A percentile compares a stretch with the other conserved stretches of the same genome.
These are phyloP conservation scores for Yamadazyma tumulicola DNA, from an alignment of 805 yeast species.

Conservation along the genomic window DNA sequence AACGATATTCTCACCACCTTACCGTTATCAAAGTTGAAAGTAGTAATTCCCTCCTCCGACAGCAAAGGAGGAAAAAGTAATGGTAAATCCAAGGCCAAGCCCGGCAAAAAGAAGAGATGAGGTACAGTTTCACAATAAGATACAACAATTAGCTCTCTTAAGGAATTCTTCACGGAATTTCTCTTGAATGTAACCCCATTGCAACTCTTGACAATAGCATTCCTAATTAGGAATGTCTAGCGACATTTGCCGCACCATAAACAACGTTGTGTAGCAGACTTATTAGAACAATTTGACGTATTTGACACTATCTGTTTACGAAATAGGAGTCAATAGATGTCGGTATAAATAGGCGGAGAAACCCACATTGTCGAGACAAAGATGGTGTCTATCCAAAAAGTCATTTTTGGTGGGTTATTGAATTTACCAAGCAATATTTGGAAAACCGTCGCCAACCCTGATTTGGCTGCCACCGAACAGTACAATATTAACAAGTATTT, in stretches of 20 bases:
- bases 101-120: slow-evolving; percentile 14
- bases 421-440: slow-evolving; percentile 11
- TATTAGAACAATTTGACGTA: too few relatives aligned
- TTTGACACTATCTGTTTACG: too few relatives aligned
- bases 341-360: too few relatives aligned
- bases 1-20: slow-evolving; percentile 64
- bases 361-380: neutral
- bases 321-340: too few relatives aligned
- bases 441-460: slow-evolving; percentile 22
- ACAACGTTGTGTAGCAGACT: too few relatives aligned
- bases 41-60: slow-evolving; percentile 44
- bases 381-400: slow-evolving; percentile 22
- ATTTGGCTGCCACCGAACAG: slow-evolving; percentile 40
- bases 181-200: too few relatives aligned
- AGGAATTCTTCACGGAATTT: too few relatives aligned
- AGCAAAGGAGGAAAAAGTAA: slow-evolving; percentile 1
- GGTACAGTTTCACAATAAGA: too few relatives aligned
- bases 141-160: too few relatives aligned
- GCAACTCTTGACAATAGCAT: too few relatives aligned
- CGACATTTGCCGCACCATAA: too few relatives aligned
- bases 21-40: slow-evolving; percentile 69
- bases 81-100: slow-evolving; percentile 4
- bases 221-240: too few relatives aligned
- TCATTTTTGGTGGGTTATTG: slow-evolving; percentile 11
- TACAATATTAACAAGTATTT: slow-evolving; percentile 47